A percentile compares a stretch with the other conserved stretches of the same genome.
phyloP scores from a whole-genome alignment of 345 rosid species.

The Erucastrum elatum region DNA sequence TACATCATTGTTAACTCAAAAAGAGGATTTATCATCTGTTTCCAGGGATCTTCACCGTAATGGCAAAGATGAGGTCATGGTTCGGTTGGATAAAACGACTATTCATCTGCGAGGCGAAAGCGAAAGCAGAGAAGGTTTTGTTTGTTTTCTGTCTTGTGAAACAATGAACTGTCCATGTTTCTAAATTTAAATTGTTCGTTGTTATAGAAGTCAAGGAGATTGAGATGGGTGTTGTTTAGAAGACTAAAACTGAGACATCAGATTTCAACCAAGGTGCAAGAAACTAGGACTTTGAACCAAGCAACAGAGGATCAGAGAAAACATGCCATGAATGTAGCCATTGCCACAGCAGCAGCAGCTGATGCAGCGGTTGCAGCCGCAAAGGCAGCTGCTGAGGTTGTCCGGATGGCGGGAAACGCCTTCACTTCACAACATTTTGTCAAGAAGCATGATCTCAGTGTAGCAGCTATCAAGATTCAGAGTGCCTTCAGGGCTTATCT shows the following conservation, averaged over 20 bases:
- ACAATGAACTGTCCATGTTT: background rate
- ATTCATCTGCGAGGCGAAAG: constrained; percentile 50
- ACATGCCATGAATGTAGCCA: constrained; percentile 78
- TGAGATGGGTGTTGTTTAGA: constrained; percentile 55
- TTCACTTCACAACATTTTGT: constrained; percentile 41
- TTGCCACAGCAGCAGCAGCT: constrained; percentile 85
- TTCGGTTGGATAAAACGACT: constrained; percentile 64
- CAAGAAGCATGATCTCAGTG: constrained; percentile 32
- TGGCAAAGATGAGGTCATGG: constrained; percentile 67
- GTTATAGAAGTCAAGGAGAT: constrained; percentile 52
- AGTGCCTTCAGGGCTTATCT: constrained; percentile 73
- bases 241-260: constrained; percentile 53
- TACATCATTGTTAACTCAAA: constrained; percentile 11
- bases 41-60: constrained; percentile 27
- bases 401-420: constrained; percentile 51
- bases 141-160: background rate
- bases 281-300: constrained; percentile 45
- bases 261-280: constrained; percentile 46
- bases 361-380: constrained; percentile 92
- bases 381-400: constrained; percentile 85
- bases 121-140: constrained; percentile 58
- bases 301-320: constrained; percentile 74
- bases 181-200: background rate
- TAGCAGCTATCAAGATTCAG: constrained; percentile 76
- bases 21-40: constrained; percentile 4